Base-by-base conservation (phyloP, 1,139 yeast genomes). In the Martiniozyma asiatica region DNA sequence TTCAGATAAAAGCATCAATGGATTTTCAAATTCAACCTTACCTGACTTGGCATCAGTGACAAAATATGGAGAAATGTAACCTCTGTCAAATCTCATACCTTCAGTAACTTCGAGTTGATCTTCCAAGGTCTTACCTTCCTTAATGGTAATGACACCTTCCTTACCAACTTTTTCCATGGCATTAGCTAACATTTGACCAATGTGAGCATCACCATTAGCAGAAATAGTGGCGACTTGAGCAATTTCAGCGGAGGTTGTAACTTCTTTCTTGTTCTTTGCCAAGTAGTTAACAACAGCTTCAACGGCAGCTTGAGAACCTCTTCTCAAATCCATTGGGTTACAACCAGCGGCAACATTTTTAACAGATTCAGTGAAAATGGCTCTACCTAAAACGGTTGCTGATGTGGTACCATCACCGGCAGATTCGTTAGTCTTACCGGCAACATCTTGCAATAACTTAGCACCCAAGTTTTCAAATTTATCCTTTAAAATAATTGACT, bases 111-210 rank as follows among this genome's bases (percentile, higher is more conserved):
- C 96, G 52, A 87, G 74, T 61, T 87, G 95, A 56, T 87, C 97
- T 61, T 84, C 94, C 55, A 87, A 69, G 46, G 97, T 87, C 69
- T 84, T 85, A 53, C 97, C 97, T 63, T 87, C 97, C 32, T 81
- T 77, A 53, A 89, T 94, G 48, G 98, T 89, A 57, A 89, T 89
- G 41, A 89, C 98, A 70, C 98, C 98, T 63, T 89, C 98, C 64
- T 89, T 92, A 53, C 98, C 98, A 40, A 89, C 98, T 63, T 89
- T 89, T 65, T 87, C 98, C 98, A 89, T 89, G 49, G 98, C 98
- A 37, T 80, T 75, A 37, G 98, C 97, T 55, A 89, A 71, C 49
- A 89, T 66, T 58, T 77, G 69, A 58, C 98, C 98, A 50, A 89
- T 87, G 67, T 89, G 97, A 31, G 68, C 54, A 57, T 89, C 98